Base-by-base conservation (phyloP, 2,329 filamentous ascomycete genomes). In the Onygenales sp. region DNA sequence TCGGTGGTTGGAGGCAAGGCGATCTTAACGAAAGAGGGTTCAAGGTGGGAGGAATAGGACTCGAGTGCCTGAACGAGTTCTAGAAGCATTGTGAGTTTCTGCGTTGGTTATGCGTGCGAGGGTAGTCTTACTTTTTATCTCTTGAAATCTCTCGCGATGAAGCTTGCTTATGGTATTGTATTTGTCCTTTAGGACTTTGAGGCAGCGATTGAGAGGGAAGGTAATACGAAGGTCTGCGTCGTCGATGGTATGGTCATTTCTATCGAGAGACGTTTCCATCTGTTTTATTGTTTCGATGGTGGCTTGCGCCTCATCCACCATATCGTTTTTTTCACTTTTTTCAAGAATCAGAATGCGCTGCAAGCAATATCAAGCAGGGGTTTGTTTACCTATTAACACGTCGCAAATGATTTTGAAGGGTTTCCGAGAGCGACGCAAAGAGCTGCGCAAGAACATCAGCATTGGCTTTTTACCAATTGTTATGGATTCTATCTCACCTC, bases 41-140 rank as follows among this genome's bases (percentile, higher is more conserved):
- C 93, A 46, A 98, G 86, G 68, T 97, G 93, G 8, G 89, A 95
- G 1, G 93, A 95, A 69, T 97, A 98, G 5, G 92, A 96, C 67
- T 95, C 86, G 50, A 98, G 84, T 3, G 92, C 92, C 71, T 94
- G 84, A 27, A 90, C 90, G 59, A 98, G 86, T 77, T 96, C 89
- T 94, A 61, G 31, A 39, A 11, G 13, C 1, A 21, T 2, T 13
- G 57, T 72, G 54, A 72, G 66, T 48, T 43, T 42, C 44, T 27
- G 21, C 21, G 5, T 27, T 27, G 21, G 21, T 4, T 11, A 52
- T 45, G 43, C 35, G 35, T 31, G 46, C 10, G 2, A 33, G 10
- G 36, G 39, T 33, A 13, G 17, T 71, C 86, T 63, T 75, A 94
- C 89, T 96, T 72, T 89, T 92, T 55, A 97, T 89, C 75, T 97